phyloP scores from a whole-genome alignment of 192 early-diverging fungal species.

The Geosiphon pyriformis region DNA sequence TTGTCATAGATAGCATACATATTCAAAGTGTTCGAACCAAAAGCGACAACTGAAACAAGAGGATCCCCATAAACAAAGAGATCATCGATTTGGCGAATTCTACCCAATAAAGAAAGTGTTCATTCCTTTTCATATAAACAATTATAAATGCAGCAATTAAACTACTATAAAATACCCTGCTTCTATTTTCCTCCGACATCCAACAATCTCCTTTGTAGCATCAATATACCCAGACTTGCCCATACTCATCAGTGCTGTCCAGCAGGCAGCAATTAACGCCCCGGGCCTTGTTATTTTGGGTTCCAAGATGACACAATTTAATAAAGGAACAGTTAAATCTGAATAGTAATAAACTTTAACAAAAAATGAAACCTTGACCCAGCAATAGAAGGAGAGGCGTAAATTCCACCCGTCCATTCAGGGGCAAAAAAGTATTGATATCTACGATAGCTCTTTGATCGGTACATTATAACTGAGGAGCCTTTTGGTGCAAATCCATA shows the following conservation, averaged over 20 bases:
- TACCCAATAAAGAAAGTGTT: conserved; percentile 21
- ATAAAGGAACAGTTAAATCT: neutral
- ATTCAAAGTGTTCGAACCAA: conserved; percentile 69
- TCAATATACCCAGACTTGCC: conserved; percentile 84
- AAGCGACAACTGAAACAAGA: conserved; percentile 73
- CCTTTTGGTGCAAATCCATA: conserved; percentile 99
- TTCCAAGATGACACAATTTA: neutral
- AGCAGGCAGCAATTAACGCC: conserved; percentile 92
- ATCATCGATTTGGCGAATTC: conserved; percentile 50
- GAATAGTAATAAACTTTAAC: neutral
- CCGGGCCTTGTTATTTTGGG: conserved; percentile 53
- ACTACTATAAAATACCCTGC: conserved; percentile 49
- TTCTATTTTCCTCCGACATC: conserved; percentile 27
- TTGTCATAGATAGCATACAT: conserved; percentile 82
- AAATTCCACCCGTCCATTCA: conserved; percentile 95
- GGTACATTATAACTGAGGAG: conserved; percentile 92
- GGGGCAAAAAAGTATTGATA: conserved; percentile 90
- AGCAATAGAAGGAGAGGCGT: conserved; percentile 86
- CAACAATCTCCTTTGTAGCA: conserved; percentile 74
- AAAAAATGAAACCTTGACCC: conserved; percentile 64
- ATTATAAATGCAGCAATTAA: no score
- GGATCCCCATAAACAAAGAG: conserved; percentile 86
- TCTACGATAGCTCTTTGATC: conserved; percentile 67
- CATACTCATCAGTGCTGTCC: conserved; percentile 86
- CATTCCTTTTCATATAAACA: no score